Conservation (phyloP, 73 alveolate genomes). For the Uronychia setigera region DNA sequence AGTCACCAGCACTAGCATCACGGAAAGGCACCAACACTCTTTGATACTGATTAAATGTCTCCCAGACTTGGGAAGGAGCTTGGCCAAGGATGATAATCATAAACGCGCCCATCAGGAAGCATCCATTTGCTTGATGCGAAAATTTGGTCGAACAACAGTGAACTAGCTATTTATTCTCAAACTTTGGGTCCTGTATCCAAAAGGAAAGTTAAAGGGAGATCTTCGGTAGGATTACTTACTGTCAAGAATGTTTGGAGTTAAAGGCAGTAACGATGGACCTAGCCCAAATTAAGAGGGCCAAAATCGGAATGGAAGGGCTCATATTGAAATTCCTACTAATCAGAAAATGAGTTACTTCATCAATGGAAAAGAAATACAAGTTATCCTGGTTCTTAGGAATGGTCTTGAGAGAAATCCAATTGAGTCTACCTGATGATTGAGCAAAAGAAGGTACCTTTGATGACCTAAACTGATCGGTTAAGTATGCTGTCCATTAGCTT, state of each 20-base stretch:
- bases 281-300: constrained; percentile 70
- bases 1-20: constrained; percentile 80
- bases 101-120: constrained; percentile 80
- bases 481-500: too few relatives aligned
- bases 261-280: constrained; percentile 53
- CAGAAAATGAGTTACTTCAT: too few relatives aligned
- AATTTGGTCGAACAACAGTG: constrained; percentile 68
- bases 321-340: constrained; percentile 76
- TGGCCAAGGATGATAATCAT: constrained; percentile 60
- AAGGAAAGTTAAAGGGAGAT: background rate
- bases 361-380: constrained; percentile 93
- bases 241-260: constrained; percentile 57
- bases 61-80: constrained; percentile 75
- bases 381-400: constrained; percentile 83
- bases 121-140: constrained; percentile 77
- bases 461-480: too few relatives aligned
- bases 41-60: constrained; percentile 43
- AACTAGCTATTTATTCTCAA: constrained; percentile 37
- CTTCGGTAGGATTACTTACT: background rate
- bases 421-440: constrained; percentile 60
- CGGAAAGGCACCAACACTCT: constrained; percentile 75
- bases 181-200: constrained; percentile 51
- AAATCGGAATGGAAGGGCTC: constrained; percentile 76
- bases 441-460: too few relatives aligned
- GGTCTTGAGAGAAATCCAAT: constrained; percentile 80